Evolutionary conservation across 108 stramenopile genomes (phyloP).

Genomic region (Stephanodiscus minutulus): DNA sequence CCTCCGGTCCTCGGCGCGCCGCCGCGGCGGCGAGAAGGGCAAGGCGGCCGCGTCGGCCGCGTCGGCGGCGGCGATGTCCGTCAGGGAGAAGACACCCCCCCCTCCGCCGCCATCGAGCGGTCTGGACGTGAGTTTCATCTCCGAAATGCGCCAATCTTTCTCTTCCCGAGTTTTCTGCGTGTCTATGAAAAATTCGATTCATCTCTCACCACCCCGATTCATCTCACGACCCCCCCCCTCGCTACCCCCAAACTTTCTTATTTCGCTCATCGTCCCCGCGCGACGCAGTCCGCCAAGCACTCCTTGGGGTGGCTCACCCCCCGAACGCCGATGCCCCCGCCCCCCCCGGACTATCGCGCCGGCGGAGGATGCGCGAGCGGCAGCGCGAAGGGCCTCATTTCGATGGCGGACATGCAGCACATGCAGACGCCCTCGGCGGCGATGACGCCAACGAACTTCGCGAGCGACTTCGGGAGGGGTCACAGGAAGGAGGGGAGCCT

Average conservation of each 20-base stretch:
- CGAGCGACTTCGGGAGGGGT: constrained; percentile 78
- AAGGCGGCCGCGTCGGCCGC: constrained; percentile 10
- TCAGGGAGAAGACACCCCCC: constrained; percentile 14
- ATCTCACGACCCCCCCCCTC: too few species aligned
- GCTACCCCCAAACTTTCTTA: background rate
- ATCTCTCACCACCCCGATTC: background rate
- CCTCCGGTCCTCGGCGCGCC: constrained; percentile 28
- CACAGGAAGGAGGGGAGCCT: constrained; percentile 26
- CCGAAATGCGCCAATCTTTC: too few species aligned
- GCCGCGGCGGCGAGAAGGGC: constrained; percentile 17
- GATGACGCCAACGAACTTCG: constrained; percentile 84
- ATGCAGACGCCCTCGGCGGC: background rate
- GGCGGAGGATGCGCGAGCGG: background rate
- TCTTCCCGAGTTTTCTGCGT: background rate
- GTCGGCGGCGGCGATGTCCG: background rate
- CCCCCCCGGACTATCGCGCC: background rate
- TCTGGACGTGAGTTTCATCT: background rate
- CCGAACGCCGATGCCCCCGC: background rate
- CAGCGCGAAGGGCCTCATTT: too few species aligned
- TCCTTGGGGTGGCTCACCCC: background rate
- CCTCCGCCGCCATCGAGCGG: background rate
- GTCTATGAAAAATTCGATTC: background rate
- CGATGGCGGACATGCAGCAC: background rate
- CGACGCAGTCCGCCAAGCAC: background rate
- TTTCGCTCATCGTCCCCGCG: background rate